Evolutionary conservation across 2,329 filamentous ascomycete species (phyloP).

Genomic region (Westerdykella ornata): DNA sequence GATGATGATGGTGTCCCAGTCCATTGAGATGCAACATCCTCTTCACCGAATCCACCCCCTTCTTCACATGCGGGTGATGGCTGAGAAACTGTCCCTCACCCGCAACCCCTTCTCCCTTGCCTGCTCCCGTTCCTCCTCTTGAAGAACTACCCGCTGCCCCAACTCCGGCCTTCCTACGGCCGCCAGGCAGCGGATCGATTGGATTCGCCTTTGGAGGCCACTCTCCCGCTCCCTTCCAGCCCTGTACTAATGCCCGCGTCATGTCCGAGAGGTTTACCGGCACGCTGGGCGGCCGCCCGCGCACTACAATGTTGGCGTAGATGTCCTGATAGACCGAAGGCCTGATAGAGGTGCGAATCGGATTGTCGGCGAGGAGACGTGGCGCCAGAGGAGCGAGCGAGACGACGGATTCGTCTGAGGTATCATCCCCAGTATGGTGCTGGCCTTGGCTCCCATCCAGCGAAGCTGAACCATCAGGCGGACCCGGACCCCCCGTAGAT

Average conservation of each 20-base stretch:
- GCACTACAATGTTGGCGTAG: slow-evolving; percentile 80
- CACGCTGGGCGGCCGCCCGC: slow-evolving; percentile 72
- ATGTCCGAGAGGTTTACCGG: slow-evolving; percentile 83
- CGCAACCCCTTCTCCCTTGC: slow-evolving; percentile 8
- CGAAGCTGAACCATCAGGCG: not conserved
- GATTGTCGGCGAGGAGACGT: slow-evolving; percentile 65
- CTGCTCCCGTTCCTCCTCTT: slow-evolving; percentile 6
- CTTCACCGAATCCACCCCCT: slow-evolving; percentile 42
- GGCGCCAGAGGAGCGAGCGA: slow-evolving; percentile 64
- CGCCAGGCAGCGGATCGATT: slow-evolving; percentile 41
- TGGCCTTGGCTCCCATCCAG: not conserved
- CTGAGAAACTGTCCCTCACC: slow-evolving; percentile 26
- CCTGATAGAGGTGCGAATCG: slow-evolving; percentile 69
- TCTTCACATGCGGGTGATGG: slow-evolving; percentile 38
- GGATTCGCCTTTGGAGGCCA: slow-evolving; percentile 67
- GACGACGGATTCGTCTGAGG: slow-evolving; percentile 3
- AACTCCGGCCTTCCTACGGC: slow-evolving; percentile 22
- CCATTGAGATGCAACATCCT: slow-evolving; percentile 38
- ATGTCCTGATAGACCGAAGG: slow-evolving; percentile 70
- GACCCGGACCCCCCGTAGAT: not conserved
- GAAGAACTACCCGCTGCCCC: slow-evolving; percentile 10
- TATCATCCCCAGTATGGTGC: not conserved
- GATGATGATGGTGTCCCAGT: slow-evolving; percentile 11
- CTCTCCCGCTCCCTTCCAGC: slow-evolving; percentile 89
- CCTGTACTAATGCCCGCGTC: slow-evolving; percentile 71